Conservation (phyloP, 1,284 basidiomycete species). For the Apiotrichum mycotoxinovorans region DNA sequence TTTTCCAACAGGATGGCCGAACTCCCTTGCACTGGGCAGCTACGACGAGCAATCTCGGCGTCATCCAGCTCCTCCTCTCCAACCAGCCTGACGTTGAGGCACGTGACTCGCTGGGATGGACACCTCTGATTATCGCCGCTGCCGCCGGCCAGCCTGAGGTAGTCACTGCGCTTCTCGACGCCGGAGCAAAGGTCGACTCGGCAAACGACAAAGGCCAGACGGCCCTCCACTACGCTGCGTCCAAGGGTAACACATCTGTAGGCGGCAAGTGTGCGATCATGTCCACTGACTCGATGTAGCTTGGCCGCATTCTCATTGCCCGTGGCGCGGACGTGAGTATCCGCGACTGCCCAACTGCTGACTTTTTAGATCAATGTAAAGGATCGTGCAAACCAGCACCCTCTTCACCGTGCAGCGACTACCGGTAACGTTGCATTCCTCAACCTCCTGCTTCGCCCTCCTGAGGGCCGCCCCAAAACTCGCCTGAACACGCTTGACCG, state of each 20-base stretch:
- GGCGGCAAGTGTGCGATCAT: conserved; percentile 26
- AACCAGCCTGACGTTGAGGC: conserved; percentile 66
- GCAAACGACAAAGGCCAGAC: conserved; percentile 83
- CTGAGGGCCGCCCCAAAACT: conserved; percentile 68
- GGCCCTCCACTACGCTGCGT: conserved; percentile 90
- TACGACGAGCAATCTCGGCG: conserved; percentile 64
- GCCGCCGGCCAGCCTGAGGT: conserved; percentile 64
- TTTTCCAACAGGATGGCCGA: conserved; percentile 65
- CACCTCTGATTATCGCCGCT: conserved; percentile 74
- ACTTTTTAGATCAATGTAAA: conserved; percentile 74
- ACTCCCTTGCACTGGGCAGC: conserved; percentile 88
- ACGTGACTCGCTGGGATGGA: conserved; percentile 74
- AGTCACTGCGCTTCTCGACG: conserved; percentile 73
- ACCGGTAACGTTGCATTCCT: conserved; percentile 86
- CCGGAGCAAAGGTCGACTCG: conserved; percentile 76
- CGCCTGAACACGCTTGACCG: conserved; percentile 82
- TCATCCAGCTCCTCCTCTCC: conserved; percentile 68
- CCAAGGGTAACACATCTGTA: conserved; percentile 78
- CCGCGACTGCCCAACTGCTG: not conserved
- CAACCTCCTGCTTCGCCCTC: conserved; percentile 69
- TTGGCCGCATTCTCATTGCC: conserved; percentile 75
- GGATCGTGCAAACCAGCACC: conserved; percentile 84
- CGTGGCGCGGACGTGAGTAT: conserved; percentile 75
- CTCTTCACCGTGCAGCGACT: conserved; percentile 89
- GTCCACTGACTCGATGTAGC: conserved; percentile 57